A percentile compares a stretch with the other conserved stretches of the same genome.
Evolutionary conservation across 164 flowering plant genomes (phyloP).

Genomic region (Vitis cinerea): DNA sequence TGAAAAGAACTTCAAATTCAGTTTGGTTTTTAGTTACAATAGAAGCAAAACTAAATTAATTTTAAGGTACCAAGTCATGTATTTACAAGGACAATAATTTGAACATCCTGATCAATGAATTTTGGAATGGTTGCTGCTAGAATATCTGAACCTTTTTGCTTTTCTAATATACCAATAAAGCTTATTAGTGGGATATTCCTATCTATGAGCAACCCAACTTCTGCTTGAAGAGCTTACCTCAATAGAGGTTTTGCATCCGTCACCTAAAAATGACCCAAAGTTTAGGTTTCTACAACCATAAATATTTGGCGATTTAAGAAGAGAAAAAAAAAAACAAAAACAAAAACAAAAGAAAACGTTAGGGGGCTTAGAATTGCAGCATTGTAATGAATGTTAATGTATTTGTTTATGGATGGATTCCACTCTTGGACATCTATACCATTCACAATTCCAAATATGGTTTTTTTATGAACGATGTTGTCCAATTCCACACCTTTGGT

Average conservation of each 20-base stretch:
- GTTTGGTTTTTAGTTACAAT: too few relatives aligned
- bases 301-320: too few relatives aligned
- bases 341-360: background rate
- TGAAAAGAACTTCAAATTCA: background rate
- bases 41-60: too few relatives aligned
- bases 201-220: constrained; percentile 85
- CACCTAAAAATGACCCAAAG: constrained; percentile 38
- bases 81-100: constrained; percentile 76
- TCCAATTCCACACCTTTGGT: constrained; percentile 84
- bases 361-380: constrained; percentile 63
- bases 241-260: constrained; percentile 67
- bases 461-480: constrained; percentile 36
- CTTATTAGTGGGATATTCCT: constrained; percentile 72
- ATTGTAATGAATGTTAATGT: constrained; percentile 55
- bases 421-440: constrained; percentile 98
- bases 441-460: constrained; percentile 67
- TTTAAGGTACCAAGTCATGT: too few relatives aligned
- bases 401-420: constrained; percentile 78
- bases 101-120: constrained; percentile 59
- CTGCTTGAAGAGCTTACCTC: constrained; percentile 92
- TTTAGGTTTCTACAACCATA: too few relatives aligned
- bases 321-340: too few relatives aligned
- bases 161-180: constrained; percentile 92
- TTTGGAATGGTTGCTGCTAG: constrained; percentile 67
- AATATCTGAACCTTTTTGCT: constrained; percentile 97